Conservation (phyloP, 2,329 filamentous ascomycete genomes). For the Mycosphaerella arachidis region DNA sequence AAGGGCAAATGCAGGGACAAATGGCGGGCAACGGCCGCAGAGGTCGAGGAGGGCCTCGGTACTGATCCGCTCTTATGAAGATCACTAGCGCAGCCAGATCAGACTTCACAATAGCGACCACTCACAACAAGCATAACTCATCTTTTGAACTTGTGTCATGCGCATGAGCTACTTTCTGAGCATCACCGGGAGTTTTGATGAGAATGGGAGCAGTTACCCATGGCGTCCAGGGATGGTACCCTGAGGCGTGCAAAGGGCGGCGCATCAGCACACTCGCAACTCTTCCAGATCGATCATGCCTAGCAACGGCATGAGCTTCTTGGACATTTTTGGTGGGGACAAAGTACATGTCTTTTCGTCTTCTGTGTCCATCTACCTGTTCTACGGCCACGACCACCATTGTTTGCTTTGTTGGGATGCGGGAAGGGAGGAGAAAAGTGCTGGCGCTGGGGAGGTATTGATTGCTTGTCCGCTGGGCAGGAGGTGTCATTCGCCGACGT, state of each 20-base stretch:
- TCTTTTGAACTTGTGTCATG: neutral
- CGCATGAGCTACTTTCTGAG: neutral
- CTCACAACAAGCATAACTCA: neutral
- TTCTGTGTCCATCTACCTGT: neutral
- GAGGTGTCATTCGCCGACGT: too few relatives aligned
- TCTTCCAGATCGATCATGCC: neutral
- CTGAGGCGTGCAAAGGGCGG: neutral
- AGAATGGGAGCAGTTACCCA: too few relatives aligned
- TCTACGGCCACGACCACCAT: neutral
- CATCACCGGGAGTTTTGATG: neutral
- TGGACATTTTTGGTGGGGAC: conserved; percentile 1
- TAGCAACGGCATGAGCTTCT: conserved; percentile 1
- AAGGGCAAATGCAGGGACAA: conserved; percentile 21
- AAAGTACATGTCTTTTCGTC: neutral
- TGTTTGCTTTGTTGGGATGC: neutral
- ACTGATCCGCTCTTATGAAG: neutral
- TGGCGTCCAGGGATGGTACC: neutral
- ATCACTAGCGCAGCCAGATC: neutral
- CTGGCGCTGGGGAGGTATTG: neutral
- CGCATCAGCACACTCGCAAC: neutral
- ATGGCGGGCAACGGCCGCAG: conserved; percentile 19
- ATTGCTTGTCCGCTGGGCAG: too few relatives aligned
- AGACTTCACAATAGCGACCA: neutral
- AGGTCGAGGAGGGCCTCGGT: conserved; percentile 16
- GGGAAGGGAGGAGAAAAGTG: neutral